Base-by-base conservation (phyloP, 306 rosid genomes). In the Prinsepia uniflora region DNA sequence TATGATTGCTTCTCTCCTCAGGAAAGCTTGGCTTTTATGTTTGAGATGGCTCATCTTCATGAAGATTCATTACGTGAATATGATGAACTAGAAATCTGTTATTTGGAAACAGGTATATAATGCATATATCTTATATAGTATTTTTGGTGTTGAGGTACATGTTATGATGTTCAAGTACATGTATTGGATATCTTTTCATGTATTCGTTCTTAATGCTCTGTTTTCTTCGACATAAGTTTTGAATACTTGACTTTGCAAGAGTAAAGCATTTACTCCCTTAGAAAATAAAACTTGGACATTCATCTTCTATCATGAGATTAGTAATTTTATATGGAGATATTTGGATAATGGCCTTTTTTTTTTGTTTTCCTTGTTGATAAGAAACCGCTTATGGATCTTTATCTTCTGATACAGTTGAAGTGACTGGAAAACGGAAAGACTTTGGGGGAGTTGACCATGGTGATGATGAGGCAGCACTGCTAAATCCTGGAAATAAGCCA, bases 1-100 rank as follows among this genome's bases (percentile, higher is more conserved):
- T 64, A 70, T 72, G 20, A 44, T 41, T 80, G 8, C 59, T 67
- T 78, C 40, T 80, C 60, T 72, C 64, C 74, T 68, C 96, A 95
- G 99, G 97, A 95, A 89, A 91, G 97, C 85, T 84, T 95, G 86
- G 99, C 99, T 65, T 95, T 91, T 86, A 87, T 95, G 86, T 91
- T 95, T 91, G 99, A 91, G 91, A 91, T 91, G 86, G 88, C 91
- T 63, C 90, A 87, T 81, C 99, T 95, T 82, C 89, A 86, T 75
- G 99, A 95, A 80, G 99, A 95, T 87, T 89, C 99, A 36, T 81
- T 95, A 61, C 89, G 99, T 49, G 99, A 95, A 75, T 95, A 95
- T 54, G 97, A 91, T 74, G 99, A 95, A 62, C 85, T 95, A 48
- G 99, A 95, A 80, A 91, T 91, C 69, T 95, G 99, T 79, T 95